Evolutionary conservation across 2,329 filamentous ascomycete genomes (phyloP), one percentile per base, ranked within the genome.

Genomic region (Neopestalotiopsis sp.): DNA sequence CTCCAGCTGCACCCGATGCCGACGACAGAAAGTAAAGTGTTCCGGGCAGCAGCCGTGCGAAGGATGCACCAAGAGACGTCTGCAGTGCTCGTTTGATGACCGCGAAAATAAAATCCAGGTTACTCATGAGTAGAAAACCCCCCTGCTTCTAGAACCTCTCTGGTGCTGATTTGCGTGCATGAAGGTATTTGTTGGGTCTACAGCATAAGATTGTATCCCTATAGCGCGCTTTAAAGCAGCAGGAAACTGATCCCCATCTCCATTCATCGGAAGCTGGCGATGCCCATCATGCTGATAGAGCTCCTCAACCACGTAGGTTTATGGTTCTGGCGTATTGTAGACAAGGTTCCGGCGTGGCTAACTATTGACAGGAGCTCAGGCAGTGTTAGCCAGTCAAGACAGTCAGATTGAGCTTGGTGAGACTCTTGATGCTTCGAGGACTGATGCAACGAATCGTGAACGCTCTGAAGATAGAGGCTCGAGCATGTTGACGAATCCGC

Each of bases 101-200:
- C 78, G 79, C n/a, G 81, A 84, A 42, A 81, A 85, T 62, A 86
- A 86, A 70, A 77, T 87, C n/a, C 73, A 86, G 4, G 84, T 87
- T 3, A 85, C 84, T 14, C 78, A 79, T 75, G 82, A 81, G 84
- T 85, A 72, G 66, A 75, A n/a, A n/a, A 13, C 42, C 13, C 17
- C 14, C 10, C 42, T 49, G 10, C 14, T 49, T 14, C 13, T 49
- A 13, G 3, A 13, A n/a, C 42, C 14, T 5, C 24, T 28, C 58
- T 64, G 4, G 24, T 53, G 67, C 30, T 45, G 24, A 56, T 20
- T 57, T 67, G 65, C 40, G 24, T 10, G 14, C 17, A 49, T 49
- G 42, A 10, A 73, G 73, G 30, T 76, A 73, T 68, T 70, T 76
- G 53, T 62, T 69, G 62, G 70, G 74, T 42, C 67, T 76, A 2